phyloP scores from a whole-genome alignment of 106 monocot species.

The Iris macrosiphon region DNA sequence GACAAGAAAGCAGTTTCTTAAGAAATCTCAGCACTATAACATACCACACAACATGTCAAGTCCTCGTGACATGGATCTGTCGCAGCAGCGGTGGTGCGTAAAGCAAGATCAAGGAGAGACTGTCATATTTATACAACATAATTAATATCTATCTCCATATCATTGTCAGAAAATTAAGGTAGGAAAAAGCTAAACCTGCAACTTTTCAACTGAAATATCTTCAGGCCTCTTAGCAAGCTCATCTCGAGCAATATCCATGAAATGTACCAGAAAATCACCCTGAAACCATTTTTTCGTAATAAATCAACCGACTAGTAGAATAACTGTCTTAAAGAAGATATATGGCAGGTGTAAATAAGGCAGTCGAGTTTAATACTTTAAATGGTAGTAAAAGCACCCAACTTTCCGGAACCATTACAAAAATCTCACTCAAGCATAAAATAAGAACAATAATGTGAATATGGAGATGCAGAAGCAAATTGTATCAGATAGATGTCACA shows the following conservation, averaged over 20 bases:
- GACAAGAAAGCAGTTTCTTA: conserved; percentile 1
- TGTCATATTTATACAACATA: conserved; percentile 24
- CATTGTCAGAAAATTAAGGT: neutral
- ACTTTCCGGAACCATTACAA: too few species aligned
- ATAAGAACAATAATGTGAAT: too few species aligned
- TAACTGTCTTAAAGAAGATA: conserved; percentile 3
- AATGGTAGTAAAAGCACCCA: too few species aligned
- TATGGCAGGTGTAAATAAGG: neutral
- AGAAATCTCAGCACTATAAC: conserved; percentile 5
- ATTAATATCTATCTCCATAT: neutral
- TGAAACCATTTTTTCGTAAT: conserved; percentile 16
- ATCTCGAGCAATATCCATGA: conserved; percentile 98
- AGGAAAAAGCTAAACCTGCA: conserved; percentile 51
- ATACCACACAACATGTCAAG: conserved; percentile 88
- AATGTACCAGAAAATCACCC: conserved; percentile 99
- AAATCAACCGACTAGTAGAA: conserved; percentile 1
- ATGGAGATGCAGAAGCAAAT: too few species aligned
- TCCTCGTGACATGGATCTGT: conserved; percentile 94
- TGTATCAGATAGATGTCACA: too few species aligned
- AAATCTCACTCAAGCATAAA: too few species aligned
- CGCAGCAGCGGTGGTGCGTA: conserved; percentile 90
- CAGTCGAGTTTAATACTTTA: too few species aligned
- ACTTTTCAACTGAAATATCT: conserved; percentile 88
- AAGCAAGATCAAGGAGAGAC: conserved; percentile 96
- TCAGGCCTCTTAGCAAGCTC: conserved; percentile 85